phyloP scores from a whole-genome alignment of 208 protist genomes.

The Crithidia acanthocephali region DNA sequence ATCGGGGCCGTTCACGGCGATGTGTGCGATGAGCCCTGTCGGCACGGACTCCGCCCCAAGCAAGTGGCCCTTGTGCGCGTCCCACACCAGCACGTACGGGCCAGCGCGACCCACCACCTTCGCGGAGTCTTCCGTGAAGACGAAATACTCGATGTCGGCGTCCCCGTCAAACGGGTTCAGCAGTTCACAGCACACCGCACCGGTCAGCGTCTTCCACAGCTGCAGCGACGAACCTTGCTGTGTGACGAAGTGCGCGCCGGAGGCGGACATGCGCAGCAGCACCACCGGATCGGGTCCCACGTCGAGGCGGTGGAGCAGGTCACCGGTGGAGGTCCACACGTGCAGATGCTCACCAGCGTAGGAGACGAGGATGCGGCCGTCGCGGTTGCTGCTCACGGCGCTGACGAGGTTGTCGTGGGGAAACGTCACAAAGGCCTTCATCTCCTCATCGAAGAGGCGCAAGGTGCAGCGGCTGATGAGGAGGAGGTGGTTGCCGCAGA shows the following conservation, averaged over 20 bases:
- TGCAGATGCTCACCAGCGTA: conserved; percentile 62
- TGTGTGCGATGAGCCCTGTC: conserved; percentile 49
- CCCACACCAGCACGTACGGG: conserved; percentile 57
- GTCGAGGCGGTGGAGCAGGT: conserved; percentile 72
- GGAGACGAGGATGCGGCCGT: conserved; percentile 68
- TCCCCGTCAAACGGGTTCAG: conserved; percentile 37
- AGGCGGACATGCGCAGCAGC: conserved; percentile 59
- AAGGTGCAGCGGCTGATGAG: conserved; percentile 46
- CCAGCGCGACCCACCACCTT: conserved; percentile 60
- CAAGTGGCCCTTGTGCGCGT: conserved; percentile 45
- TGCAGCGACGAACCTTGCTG: conserved; percentile 53
- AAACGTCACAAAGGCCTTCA: conserved; percentile 37
- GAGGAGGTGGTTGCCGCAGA: conserved; percentile 69
- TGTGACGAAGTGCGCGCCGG: conserved; percentile 58
- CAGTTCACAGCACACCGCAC: conserved; percentile 40
- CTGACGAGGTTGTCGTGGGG: conserved; percentile 63
- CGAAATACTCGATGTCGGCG: conserved; percentile 39
- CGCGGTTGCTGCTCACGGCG: conserved; percentile 53
- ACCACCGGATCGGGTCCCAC: conserved; percentile 60
- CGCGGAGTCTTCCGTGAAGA: conserved; percentile 68
- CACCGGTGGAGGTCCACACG: conserved; percentile 69
- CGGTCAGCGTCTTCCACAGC: conserved; percentile 70
- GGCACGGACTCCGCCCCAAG: conserved; percentile 60
- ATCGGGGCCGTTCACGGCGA: conserved; percentile 51
- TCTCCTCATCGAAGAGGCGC: conserved; percentile 54